Conservation (phyloP, 345 rosid species). For the Cardamine occulta region DNA sequence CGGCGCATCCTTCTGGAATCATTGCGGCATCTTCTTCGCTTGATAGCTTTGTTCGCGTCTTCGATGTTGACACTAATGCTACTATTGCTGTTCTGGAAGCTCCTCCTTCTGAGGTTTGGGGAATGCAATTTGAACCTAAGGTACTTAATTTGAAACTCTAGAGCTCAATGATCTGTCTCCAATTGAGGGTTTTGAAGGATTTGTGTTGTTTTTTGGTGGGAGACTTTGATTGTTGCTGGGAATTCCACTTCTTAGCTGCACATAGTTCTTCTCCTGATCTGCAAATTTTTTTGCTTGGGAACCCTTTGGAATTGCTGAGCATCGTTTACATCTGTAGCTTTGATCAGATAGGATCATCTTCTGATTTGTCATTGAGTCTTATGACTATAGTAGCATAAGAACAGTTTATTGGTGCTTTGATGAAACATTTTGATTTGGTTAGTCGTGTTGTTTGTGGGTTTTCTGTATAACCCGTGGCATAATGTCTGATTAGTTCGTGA, state of each 20-base stretch:
- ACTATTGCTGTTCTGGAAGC: slow-evolving; percentile 90
- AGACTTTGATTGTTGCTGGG: not conserved
- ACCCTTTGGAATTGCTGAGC: slow-evolving; percentile 1
- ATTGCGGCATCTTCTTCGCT: slow-evolving; percentile 92
- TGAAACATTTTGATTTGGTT: slow-evolving; percentile 18
- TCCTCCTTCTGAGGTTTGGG: slow-evolving; percentile 98
- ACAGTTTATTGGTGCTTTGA: not conserved
- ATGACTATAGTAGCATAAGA: not conserved
- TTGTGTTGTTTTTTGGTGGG: not conserved
- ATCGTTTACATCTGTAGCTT: slow-evolving; percentile 12
- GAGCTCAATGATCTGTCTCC: not conserved
- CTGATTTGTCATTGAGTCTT: not conserved
- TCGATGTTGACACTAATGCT: slow-evolving; percentile 92
- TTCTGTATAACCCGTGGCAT: too few species aligned
- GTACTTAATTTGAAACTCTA: slow-evolving; percentile 38
- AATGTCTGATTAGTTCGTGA: too few species aligned
- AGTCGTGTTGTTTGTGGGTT: too few species aligned
- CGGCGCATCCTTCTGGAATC: slow-evolving; percentile 94
- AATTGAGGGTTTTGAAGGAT: not conserved
- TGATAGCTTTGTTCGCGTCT: slow-evolving; percentile 95
- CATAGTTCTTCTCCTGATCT: not conserved
- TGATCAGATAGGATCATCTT: slow-evolving; percentile 20
- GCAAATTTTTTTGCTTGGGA: not conserved
- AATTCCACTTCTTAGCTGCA: slow-evolving; percentile 7
- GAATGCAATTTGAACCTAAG: slow-evolving; percentile 94